These are phyloP conservation scores for Ceratocystis smalleyi DNA, from an alignment of 2,329 filamentous ascomycete species.

Conservation along the genomic window DNA sequence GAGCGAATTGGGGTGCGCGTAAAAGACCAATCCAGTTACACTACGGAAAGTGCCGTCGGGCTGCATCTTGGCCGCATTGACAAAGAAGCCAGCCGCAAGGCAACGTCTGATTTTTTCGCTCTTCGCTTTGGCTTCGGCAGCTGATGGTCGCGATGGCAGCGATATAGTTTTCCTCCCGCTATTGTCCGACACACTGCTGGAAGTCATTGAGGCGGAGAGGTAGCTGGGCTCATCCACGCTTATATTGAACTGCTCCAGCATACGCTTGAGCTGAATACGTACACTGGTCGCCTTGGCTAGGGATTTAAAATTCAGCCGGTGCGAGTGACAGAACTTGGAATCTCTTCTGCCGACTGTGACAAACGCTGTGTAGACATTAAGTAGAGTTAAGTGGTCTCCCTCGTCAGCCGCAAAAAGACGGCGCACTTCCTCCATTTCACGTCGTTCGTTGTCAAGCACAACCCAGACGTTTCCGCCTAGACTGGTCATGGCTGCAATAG, in stretches of 20 bases:
- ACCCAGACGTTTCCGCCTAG: conserved; percentile 68
- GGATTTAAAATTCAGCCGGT: conserved; percentile 74
- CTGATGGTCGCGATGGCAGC: conserved; percentile 8
- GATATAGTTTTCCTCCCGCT: background rate
- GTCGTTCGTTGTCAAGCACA: conserved; percentile 61
- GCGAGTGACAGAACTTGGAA: conserved; percentile 70
- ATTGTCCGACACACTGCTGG: conserved; percentile 19
- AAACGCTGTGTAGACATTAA: conserved; percentile 89
- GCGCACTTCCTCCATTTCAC: conserved; percentile 54
- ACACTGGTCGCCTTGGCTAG: conserved; percentile 73
- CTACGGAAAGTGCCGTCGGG: conserved; percentile 79
- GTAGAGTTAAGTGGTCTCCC: conserved; percentile 79
- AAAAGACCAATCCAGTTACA: conserved; percentile 62
- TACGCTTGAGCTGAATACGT: conserved; percentile 68
- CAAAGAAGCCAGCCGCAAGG: conserved; percentile 80
- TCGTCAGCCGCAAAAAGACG: conserved; percentile 82
- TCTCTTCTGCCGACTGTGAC: conserved; percentile 70
- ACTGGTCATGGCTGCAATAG: conserved; percentile 87
- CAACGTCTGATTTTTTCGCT: conserved; percentile 69
- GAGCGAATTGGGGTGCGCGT: conserved; percentile 81
- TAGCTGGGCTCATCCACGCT: conserved; percentile 46
- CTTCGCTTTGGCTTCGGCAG: conserved; percentile 22
- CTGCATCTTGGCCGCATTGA: conserved; percentile 86
- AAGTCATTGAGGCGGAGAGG: background rate
- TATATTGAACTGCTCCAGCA: conserved; percentile 73